Evolutionary conservation across 495 filamentous ascomycete genomes (phyloP).

Genomic region (Tuber melanosporum): DNA sequence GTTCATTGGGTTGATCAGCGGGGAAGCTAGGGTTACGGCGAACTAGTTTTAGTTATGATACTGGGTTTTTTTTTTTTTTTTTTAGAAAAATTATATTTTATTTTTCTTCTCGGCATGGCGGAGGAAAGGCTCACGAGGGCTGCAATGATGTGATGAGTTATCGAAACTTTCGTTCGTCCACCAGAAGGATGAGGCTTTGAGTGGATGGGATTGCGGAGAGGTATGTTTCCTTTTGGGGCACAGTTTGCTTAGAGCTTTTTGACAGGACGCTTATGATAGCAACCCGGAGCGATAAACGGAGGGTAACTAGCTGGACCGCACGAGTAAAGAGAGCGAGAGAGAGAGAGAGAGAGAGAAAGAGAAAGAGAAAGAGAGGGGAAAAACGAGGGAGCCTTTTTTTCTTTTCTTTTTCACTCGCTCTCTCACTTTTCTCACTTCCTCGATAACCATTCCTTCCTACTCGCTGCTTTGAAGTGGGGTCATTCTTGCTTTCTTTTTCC

Average conservation of each 20-base stretch:
- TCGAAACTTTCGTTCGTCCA: not conserved
- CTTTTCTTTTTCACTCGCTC: not conserved
- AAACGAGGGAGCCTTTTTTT: not conserved
- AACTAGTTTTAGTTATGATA: not conserved
- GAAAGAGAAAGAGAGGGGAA: not conserved
- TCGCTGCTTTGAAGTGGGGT: constrained; percentile 4
- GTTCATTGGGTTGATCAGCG: not conserved
- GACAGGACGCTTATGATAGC: not conserved
- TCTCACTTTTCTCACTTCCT: not conserved
- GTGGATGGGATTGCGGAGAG: not conserved
- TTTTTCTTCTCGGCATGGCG: constrained; percentile 1
- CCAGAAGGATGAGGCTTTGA: not conserved
- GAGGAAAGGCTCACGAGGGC: constrained; percentile 1
- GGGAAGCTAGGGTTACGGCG: not conserved
- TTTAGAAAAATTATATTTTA: not conserved
- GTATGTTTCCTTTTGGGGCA: not conserved
- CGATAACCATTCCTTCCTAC: not conserved
- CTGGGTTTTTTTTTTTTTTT: not conserved
- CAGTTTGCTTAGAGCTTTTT: not conserved
- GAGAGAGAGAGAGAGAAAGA: not conserved
- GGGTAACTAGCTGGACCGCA: not conserved
- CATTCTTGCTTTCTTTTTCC: not conserved
- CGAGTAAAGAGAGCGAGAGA: not conserved
- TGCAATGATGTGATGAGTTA: not conserved
- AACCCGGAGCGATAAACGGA: not conserved